Percentiles rank a stretch among this genome's conserved stretches.
Evolutionary conservation across 2,329 filamentous ascomycete species (phyloP).

Genomic region (Stromatinia cepivora): DNA sequence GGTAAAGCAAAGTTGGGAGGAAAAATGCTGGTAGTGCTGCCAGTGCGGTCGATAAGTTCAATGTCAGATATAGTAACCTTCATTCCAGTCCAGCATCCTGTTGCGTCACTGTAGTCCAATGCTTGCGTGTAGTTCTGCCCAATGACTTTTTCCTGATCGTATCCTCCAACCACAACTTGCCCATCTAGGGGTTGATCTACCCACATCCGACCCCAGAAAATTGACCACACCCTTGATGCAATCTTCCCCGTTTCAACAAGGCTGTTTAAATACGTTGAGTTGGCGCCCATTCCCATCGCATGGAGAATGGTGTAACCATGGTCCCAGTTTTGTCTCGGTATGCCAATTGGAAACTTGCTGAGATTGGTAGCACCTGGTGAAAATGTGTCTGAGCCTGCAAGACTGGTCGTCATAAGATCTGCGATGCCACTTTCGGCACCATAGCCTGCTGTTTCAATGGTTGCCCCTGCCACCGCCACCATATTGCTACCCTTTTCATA

Average conservation of each 20-base stretch:
- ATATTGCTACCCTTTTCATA: not conserved
- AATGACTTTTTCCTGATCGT: constrained; percentile 13
- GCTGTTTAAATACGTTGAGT: not conserved
- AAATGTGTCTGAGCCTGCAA: not conserved
- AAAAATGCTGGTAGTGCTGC: constrained; percentile 4
- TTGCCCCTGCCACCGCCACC: not conserved
- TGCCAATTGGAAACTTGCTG: constrained; percentile 2
- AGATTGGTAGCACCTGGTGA: not conserved
- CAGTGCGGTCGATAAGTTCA: constrained; percentile 1
- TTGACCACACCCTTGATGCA: constrained; percentile 12
- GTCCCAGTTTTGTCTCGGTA: constrained; percentile 9
- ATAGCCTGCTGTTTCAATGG: not conserved
- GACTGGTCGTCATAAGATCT: not conserved
- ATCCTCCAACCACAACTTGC: constrained; percentile 3
- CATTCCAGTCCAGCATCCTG: constrained; percentile 17
- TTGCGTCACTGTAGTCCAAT: constrained; percentile 1
- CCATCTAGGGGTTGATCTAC: constrained; percentile 3
- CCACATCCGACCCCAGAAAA: constrained; percentile 20
- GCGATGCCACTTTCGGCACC: not conserved
- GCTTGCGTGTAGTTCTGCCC: constrained; percentile 11
- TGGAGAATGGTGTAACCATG: constrained; percentile 16
- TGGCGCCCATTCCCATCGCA: constrained; percentile 6
- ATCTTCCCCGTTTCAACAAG: not conserved
- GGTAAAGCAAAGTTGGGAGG: constrained; percentile 9
- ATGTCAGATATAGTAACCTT: constrained; percentile 17